A percentile compares a stretch with the other conserved stretches of the same genome.
phyloP scores from a whole-genome alignment of 139 green algal species.

The Chlamydomonas schloesseri region DNA sequence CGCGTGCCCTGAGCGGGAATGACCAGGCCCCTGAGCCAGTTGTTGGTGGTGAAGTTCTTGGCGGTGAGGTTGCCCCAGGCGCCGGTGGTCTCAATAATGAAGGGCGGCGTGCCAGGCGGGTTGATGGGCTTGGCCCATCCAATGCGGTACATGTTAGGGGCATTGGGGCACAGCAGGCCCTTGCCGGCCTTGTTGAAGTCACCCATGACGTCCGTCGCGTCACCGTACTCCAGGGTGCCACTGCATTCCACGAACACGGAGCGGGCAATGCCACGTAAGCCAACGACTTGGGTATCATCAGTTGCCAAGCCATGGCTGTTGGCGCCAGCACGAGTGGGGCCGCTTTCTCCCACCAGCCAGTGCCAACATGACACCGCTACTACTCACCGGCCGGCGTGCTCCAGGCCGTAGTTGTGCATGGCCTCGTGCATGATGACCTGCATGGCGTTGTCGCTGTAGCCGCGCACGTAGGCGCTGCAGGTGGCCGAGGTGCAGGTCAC shows the following conservation, averaged over 20 bases:
- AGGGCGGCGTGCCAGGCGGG: background rate
- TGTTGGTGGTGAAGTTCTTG: background rate
- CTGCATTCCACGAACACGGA: too few relatives aligned
- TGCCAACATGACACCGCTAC: background rate
- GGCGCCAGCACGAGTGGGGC: too few relatives aligned
- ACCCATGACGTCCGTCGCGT: conserved; percentile 34
- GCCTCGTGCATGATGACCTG: conserved; percentile 20
- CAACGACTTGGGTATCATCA: background rate
- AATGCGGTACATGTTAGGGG: conserved; percentile 21
- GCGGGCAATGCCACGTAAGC: background rate
- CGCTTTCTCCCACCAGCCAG: too few relatives aligned
- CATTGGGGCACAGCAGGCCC: conserved; percentile 12
- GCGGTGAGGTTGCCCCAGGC: background rate
- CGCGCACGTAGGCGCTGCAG: conserved; percentile 1
- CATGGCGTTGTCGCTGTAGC: background rate
- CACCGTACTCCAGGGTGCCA: background rate
- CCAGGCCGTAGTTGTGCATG: conserved; percentile 23
- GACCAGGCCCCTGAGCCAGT: too few relatives aligned
- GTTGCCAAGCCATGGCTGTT: background rate
- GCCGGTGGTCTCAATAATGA: too few relatives aligned
- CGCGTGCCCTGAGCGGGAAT: too few relatives aligned
- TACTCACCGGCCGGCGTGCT: conserved; percentile 10
- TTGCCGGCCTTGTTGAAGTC: background rate
- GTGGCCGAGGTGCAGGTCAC: conserved; percentile 5
- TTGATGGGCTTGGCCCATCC: background rate